A percentile compares a stretch with the other conserved stretches of the same genome.
Evolutionary conservation across 2,329 filamentous ascomycete genomes (phyloP).

Genomic region (Penicillium thymicola): DNA sequence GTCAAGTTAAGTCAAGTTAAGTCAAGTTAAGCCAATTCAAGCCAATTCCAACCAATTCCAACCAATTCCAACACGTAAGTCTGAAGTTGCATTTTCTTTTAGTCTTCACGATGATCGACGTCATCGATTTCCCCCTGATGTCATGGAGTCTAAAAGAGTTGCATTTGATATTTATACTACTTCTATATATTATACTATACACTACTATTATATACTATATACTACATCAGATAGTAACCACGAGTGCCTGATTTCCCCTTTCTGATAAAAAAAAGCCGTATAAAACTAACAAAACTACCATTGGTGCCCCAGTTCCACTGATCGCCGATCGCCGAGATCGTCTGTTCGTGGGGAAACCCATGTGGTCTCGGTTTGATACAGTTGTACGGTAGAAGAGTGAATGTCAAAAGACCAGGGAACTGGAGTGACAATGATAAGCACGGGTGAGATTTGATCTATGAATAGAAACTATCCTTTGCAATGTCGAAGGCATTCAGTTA

Average conservation of each 20-base stretch:
- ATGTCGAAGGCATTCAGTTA: no score
- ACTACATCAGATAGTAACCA: background rate
- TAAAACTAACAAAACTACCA: background rate
- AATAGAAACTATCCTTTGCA: no score
- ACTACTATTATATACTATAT: background rate
- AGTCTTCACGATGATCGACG: constrained; percentile 22
- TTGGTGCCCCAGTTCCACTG: background rate
- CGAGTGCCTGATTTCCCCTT: background rate
- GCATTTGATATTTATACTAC: background rate
- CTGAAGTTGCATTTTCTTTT: constrained; percentile 2
- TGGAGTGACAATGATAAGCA: no score
- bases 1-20: no score
- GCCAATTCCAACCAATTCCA: constrained; percentile 1
- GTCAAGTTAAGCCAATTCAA: background rate
- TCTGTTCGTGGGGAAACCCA: constrained; percentile 7
- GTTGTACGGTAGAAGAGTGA: background rate
- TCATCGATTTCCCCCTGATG: constrained; percentile 22
- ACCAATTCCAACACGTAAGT: constrained; percentile 1
- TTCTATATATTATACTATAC: no score
- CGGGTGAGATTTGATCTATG: no score
- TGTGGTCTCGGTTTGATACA: background rate
- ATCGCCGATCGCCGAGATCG: constrained; percentile 1
- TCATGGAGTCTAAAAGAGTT: constrained; percentile 9
- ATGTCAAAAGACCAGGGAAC: no score
- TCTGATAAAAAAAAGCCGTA: no score